Evolutionary conservation across 805 yeast genomes (phyloP), one percentile per base, ranked within the genome.

Genomic region (Metschnikowia proteae): DNA sequence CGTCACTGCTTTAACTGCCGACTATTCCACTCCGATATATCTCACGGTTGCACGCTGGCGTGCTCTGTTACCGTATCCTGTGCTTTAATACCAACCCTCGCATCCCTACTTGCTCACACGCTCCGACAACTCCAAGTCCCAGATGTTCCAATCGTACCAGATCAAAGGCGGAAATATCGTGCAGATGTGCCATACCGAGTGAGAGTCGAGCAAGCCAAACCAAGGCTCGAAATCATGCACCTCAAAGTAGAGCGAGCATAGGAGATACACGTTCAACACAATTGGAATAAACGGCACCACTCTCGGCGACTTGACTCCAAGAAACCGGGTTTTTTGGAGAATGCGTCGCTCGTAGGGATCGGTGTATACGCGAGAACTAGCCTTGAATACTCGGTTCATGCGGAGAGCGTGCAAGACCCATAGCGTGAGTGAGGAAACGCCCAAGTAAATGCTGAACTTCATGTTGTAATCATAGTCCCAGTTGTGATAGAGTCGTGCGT

Each of bases 131-230:
- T 73, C 78, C 34, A 73, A 49, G 45, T 73, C 77, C 78, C 78
- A 73, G 17, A 73, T 62, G 47, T 68, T 70, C 78, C 78, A 86
- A 37, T 78, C 79, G 63, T 86, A 91, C 81, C 96, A 80, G 52
- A 79, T 77, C 49, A 80, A 68, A 0, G 92, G 81, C 0, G 98
- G 98, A 60, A 88, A 64, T 1, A 91, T 82, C 0, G 99, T 94
- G 22, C 88, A 80, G 27, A 86, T 75, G 64, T 94, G 99, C 99
- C 99, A 94, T 35, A 92, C 60, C 0, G 97, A 82, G 66, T 94
- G 99, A 0, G 97, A 96, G 67, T 94, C 99, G 0, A 94, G 58
- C 35, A 87, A 74, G 11, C 87, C 57, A 11, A 34, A 48, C 45
- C 61, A 45, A 1, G 77, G 77, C 25, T 56, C 59, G 43, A 71